phyloP scores from a whole-genome alignment of 176 grass and related monocot species.

The Triticum turgidum region DNA sequence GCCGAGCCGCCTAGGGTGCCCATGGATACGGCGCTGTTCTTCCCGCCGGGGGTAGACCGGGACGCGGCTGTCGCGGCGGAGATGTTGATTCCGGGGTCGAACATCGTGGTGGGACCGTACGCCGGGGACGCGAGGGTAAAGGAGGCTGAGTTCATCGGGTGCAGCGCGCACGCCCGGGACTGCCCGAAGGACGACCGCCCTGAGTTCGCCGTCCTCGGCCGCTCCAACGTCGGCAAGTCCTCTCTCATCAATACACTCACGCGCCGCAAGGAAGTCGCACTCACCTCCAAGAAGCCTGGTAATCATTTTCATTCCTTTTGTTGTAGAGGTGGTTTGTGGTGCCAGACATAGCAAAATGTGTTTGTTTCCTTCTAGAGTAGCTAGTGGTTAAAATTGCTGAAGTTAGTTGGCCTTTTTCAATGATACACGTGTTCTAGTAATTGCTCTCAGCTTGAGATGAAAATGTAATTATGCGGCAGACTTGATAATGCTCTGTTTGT shows the following conservation, averaged over 20 bases:
- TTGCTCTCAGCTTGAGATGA: too few species aligned
- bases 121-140: slow-evolving; percentile 74
- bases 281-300: slow-evolving; percentile 98
- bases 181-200: slow-evolving; percentile 82
- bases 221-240: slow-evolving; percentile 93
- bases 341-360: too few species aligned
- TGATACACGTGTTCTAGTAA: too few species aligned
- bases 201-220: slow-evolving; percentile 82
- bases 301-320: not conserved
- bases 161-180: slow-evolving; percentile 66
- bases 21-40: slow-evolving; percentile 57
- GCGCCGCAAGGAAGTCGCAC: slow-evolving; percentile 81
- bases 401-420: too few species aligned
- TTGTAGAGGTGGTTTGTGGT: not conserved
- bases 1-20: slow-evolving; percentile 5
- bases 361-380: too few species aligned
- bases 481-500: not conserved
- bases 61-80: slow-evolving; percentile 47
- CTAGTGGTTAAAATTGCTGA: too few species aligned
- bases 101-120: slow-evolving; percentile 89
- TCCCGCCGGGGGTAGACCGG: slow-evolving; percentile 64
- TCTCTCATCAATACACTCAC: slow-evolving; percentile 87
- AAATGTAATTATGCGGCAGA: not conserved
- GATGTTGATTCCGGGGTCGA: slow-evolving; percentile 80
- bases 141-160: slow-evolving; percentile 70